Percentiles rank a stretch among this genome's conserved stretches.
Evolutionary conservation across 2,329 filamentous ascomycete genomes (phyloP).

Genomic region (Aspergillus viridinutans): DNA sequence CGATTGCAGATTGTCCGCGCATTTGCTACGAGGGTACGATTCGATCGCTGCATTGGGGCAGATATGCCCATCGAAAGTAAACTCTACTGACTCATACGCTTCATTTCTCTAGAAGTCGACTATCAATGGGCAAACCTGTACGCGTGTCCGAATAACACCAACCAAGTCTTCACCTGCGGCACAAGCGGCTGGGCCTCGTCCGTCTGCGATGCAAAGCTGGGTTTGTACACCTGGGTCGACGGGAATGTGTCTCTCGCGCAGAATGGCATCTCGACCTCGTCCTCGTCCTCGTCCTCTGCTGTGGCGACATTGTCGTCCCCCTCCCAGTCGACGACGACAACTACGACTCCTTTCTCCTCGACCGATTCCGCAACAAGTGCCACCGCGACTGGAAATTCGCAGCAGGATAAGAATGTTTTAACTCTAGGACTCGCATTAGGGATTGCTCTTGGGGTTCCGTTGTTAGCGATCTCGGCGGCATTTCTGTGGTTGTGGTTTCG

Average conservation of each 20-base stretch:
- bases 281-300: not conserved
- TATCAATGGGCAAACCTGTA: slow-evolving; percentile 8
- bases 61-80: too few species aligned
- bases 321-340: not conserved
- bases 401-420: not conserved
- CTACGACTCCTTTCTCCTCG: not conserved
- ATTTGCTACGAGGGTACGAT: slow-evolving; percentile 8
- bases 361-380: not conserved
- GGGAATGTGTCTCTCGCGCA: not conserved
- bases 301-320: not conserved
- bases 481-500: too few species aligned
- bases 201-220: not conserved
- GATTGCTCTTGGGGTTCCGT: not conserved
- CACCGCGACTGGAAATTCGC: not conserved
- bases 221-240: not conserved
- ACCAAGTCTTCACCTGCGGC: slow-evolving; percentile 7
- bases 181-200: slow-evolving; percentile 1
- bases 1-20: slow-evolving; percentile 3
- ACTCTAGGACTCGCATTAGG: not conserved
- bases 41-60: too few species aligned
- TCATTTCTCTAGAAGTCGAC: not conserved
- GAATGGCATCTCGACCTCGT: not conserved
- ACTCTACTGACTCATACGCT: too few species aligned
- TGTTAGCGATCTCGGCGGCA: not conserved
- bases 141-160: slow-evolving; percentile 5